These are phyloP conservation scores for Sicyos edulis DNA, from an alignment of 306 rosid species.

Conservation along the genomic window DNA sequence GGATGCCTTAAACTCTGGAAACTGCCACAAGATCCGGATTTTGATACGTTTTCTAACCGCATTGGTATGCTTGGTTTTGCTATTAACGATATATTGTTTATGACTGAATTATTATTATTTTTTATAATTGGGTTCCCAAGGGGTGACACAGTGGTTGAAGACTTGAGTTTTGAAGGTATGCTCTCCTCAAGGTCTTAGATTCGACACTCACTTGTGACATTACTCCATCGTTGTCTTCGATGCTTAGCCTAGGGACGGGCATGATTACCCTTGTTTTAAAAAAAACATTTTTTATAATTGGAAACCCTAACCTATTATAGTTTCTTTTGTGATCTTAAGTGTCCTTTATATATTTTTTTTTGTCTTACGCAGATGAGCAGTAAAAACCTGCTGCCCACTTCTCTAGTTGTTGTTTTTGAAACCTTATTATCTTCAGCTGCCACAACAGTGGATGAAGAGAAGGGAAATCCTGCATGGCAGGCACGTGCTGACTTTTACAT, in stretches of 20 bases:
- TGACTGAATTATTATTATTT: not conserved
- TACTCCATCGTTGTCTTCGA: too few species aligned
- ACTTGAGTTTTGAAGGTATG: too few species aligned
- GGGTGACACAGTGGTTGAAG: too few species aligned
- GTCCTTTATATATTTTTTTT: not conserved
- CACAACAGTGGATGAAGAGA: slow-evolving; percentile 91
- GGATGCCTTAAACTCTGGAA: slow-evolving; percentile 75
- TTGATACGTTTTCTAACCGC: slow-evolving; percentile 75
- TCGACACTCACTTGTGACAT: too few species aligned
- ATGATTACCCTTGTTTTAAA: too few species aligned
- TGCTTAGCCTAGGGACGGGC: too few species aligned
- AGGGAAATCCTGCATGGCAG: slow-evolving; percentile 98
- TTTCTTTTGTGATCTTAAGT: not conserved
- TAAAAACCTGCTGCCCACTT: slow-evolving; percentile 75
- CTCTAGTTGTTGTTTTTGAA: slow-evolving; percentile 79
- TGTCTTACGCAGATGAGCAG: slow-evolving; percentile 73
- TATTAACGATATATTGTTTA: not conserved
- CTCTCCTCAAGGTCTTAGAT: too few species aligned
- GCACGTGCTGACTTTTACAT: slow-evolving; percentile 93
- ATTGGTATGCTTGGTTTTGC: slow-evolving; percentile 52
- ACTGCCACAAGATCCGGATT: slow-evolving; percentile 67
- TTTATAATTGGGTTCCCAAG: too few species aligned
- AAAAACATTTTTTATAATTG: too few species aligned
- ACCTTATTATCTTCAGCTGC: slow-evolving; percentile 93
- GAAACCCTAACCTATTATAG: not conserved